These are phyloP conservation scores for Tricholoma flavovirens DNA, from an alignment of 768 basidiomycete species.

Conservation along the genomic window DNA sequence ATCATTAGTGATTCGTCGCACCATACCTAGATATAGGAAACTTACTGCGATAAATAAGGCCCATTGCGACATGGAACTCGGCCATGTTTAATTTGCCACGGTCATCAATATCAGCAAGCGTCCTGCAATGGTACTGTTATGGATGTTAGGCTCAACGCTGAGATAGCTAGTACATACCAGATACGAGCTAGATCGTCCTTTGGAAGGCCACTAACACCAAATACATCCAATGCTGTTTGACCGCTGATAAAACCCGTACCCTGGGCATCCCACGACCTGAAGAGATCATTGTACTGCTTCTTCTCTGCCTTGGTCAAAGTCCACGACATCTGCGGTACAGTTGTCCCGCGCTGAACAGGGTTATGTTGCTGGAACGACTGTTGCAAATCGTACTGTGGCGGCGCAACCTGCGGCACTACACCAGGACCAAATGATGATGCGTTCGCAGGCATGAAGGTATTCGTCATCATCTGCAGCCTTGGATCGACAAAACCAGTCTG, in stretches of 20 bases:
- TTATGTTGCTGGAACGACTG: constrained; percentile 89
- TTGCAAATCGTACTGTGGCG: constrained; percentile 64
- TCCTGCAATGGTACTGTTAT: constrained; percentile 45
- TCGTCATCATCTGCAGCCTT: constrained; percentile 83
- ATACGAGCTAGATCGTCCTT: constrained; percentile 90
- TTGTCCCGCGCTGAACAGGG: constrained; percentile 60
- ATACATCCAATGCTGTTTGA: constrained; percentile 81
- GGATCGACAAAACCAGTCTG: constrained; percentile 81
- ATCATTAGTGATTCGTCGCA: constrained; percentile 2
- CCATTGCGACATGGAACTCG: constrained; percentile 99
- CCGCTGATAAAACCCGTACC: constrained; percentile 84
- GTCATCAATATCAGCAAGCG: constrained; percentile 87
- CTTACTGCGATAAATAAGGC: constrained; percentile 92
- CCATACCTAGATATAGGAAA: constrained; percentile 13
- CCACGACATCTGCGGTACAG: constrained; percentile 77
- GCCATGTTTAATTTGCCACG: constrained; percentile 92
- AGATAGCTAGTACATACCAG: constrained; percentile 53
- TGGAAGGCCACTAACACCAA: constrained; percentile 86
- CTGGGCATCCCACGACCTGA: constrained; percentile 90
- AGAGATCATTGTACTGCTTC: constrained; percentile 95
- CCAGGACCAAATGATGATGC: constrained; percentile 51
- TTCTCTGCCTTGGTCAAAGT: constrained; percentile 83
- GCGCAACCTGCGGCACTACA: constrained; percentile 61
- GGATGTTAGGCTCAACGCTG: background rate
- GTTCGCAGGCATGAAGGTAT: constrained; percentile 83